Conservation (phyloP, 1,139 yeast species). For the Blastobotrys aristatus region DNA sequence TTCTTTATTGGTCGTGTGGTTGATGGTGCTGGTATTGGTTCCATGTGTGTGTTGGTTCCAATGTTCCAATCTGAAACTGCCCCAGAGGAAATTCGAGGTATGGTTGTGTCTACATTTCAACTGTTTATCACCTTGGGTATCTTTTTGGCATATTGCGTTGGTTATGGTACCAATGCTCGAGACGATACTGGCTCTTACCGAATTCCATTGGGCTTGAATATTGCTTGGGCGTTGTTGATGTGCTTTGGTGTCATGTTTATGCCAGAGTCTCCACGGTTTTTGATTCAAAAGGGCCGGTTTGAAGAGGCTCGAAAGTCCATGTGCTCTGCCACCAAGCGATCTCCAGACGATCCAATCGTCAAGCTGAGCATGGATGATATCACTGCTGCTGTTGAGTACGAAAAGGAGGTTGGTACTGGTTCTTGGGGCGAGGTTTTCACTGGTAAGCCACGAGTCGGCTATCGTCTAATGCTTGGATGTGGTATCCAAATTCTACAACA, state of each 20-base stretch:
- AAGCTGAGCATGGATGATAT: conserved; percentile 43
- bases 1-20: conserved; percentile 3
- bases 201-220: not conserved
- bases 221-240: conserved; percentile 11
- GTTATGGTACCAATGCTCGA: not conserved
- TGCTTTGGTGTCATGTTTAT: conserved; percentile 6
- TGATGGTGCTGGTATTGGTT: not conserved
- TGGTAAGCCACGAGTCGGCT: conserved; percentile 20
- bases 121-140: conserved; percentile 1
- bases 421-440: conserved; percentile 13
- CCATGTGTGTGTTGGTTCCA: not conserved
- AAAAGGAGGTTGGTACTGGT: conserved; percentile 30
- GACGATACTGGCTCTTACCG: not conserved
- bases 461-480: conserved; percentile 32
- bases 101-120: conserved; percentile 3
- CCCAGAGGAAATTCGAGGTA: not conserved
- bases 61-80: conserved; percentile 7
- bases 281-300: conserved; percentile 12
- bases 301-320: conserved; percentile 16
- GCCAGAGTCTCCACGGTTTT: conserved; percentile 12
- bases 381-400: conserved; percentile 28
- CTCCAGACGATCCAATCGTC: conserved; percentile 12
- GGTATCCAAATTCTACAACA: conserved; percentile 14
- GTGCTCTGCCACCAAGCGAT: not conserved
- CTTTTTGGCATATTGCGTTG: not conserved